phyloP scores from a whole-genome alignment of 176 grass and related monocot species.

The Luzula sylvatica region DNA sequence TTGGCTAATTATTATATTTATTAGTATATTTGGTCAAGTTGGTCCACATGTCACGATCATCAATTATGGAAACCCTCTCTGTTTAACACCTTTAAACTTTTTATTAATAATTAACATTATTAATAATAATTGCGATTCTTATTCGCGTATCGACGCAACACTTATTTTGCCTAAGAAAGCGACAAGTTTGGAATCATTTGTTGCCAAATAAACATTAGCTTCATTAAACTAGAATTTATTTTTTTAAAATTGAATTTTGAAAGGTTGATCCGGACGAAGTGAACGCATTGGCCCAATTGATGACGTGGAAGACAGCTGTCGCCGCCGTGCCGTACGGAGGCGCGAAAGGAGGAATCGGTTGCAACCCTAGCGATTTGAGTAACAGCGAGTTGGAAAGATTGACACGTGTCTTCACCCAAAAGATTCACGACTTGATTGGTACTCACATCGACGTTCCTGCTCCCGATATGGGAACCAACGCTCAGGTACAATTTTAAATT shows the following conservation, averaged over 20 bases:
- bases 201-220: conserved; percentile 9
- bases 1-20: too few relatives aligned
- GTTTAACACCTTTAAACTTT: too few relatives aligned
- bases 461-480: conserved; percentile 94
- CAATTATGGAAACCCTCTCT: too few relatives aligned
- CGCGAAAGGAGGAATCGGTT: conserved; percentile 94
- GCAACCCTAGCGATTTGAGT: conserved; percentile 64
- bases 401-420: conserved; percentile 98
- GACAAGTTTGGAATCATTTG: conserved; percentile 3
- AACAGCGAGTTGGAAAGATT: conserved; percentile 76
- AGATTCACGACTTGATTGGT: conserved; percentile 93
- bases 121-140: too few relatives aligned
- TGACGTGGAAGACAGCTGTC: conserved; percentile 99
- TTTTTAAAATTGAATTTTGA: background rate
- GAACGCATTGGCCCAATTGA: conserved; percentile 90
- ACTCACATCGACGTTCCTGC: conserved; percentile 87
- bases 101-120: too few relatives aligned
- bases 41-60: too few relatives aligned
- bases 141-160: background rate
- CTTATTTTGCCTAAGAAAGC: background rate
- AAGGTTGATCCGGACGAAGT: conserved; percentile 95
- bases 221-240: background rate
- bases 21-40: too few relatives aligned
- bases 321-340: conserved; percentile 87
- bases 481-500: conserved; percentile 29